Conservation (phyloP, 164 flowering plant species). For the Stephania yunnanensis region DNA sequence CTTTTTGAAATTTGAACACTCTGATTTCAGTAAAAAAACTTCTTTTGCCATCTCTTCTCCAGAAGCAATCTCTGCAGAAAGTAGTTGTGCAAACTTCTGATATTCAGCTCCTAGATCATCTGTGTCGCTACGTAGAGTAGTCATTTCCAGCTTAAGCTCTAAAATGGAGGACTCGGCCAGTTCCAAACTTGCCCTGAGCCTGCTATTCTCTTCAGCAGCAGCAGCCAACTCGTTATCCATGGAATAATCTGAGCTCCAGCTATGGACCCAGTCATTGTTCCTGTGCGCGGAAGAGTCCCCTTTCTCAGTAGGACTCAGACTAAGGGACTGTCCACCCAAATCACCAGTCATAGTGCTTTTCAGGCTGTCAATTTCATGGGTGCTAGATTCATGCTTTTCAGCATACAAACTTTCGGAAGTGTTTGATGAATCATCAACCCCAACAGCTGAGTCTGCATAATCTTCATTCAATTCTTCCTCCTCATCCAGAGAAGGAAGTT, state of each 20-base stretch:
- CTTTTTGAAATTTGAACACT: conserved; percentile 55
- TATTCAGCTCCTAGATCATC: conserved; percentile 64
- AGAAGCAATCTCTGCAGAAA: conserved; percentile 64
- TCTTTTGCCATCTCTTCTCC: conserved; percentile 61
- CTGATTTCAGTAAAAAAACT: conserved; percentile 57
- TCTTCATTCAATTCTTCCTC: conserved; percentile 54
- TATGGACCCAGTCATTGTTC: conserved; percentile 57
- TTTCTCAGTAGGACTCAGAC: conserved; percentile 54
- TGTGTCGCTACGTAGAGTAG: conserved; percentile 58
- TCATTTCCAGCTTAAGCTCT: conserved; percentile 66
- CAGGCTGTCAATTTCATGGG: conserved; percentile 63
- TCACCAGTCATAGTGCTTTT: conserved; percentile 69
- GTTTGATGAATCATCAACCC: conserved; percentile 75
- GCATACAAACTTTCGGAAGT: conserved; percentile 77
- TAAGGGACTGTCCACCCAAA: conserved; percentile 35
- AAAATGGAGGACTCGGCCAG: conserved; percentile 61
- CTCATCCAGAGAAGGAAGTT: conserved; percentile 51
- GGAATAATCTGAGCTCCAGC: conserved; percentile 64
- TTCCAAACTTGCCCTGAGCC: conserved; percentile 66
- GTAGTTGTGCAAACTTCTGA: conserved; percentile 45
- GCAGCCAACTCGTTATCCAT: conserved; percentile 43
- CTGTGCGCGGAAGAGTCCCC: conserved; percentile 47
- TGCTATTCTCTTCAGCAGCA: conserved; percentile 65
- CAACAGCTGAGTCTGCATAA: conserved; percentile 51
- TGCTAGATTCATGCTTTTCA: conserved; percentile 76